These are phyloP conservation scores for Fusarium foetens DNA, from an alignment of 2,329 filamentous ascomycete species.

Conservation along the genomic window DNA sequence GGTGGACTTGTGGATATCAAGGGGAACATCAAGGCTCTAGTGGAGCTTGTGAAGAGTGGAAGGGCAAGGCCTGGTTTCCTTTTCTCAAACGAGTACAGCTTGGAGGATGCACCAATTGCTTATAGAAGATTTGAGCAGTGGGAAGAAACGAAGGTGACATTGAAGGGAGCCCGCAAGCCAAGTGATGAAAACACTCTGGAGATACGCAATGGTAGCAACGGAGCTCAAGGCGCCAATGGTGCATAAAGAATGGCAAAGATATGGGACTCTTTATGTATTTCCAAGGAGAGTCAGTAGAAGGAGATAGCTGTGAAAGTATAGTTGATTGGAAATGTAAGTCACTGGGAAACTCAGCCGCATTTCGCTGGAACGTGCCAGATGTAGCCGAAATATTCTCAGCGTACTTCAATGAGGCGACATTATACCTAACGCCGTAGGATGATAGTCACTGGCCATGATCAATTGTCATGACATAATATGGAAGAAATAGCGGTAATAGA, in stretches of 20 bases:
- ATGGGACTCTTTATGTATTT: fast-evolving
- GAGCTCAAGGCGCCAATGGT: not conserved
- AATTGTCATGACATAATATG: not conserved
- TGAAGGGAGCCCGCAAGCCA: constrained; percentile 3
- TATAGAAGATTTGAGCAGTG: constrained; percentile 4
- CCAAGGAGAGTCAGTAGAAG: fast-evolving
- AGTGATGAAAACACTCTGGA: not conserved
- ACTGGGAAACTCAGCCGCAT: not conserved
- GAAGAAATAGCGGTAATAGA: not conserved
- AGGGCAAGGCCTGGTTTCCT: constrained; percentile 1
- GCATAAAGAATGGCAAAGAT: too few relatives aligned
- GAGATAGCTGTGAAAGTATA: not conserved
- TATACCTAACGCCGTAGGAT: not conserved
- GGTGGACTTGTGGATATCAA: constrained; percentile 9
- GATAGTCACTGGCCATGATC: not conserved
- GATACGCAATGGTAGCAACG: not conserved
- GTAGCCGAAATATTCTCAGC: not conserved
- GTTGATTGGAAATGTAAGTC: too few relatives aligned
- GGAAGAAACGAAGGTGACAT: constrained; percentile 4
- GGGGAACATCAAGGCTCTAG: not conserved
- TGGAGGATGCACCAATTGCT: not conserved
- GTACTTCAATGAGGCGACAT: not conserved
- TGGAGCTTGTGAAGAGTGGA: constrained; percentile 7
- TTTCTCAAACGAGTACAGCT: constrained; percentile 17
- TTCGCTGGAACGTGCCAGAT: too few relatives aligned